Conservation (phyloP, 2,329 filamentous ascomycete species). For the Fusarium decemcellulare region DNA sequence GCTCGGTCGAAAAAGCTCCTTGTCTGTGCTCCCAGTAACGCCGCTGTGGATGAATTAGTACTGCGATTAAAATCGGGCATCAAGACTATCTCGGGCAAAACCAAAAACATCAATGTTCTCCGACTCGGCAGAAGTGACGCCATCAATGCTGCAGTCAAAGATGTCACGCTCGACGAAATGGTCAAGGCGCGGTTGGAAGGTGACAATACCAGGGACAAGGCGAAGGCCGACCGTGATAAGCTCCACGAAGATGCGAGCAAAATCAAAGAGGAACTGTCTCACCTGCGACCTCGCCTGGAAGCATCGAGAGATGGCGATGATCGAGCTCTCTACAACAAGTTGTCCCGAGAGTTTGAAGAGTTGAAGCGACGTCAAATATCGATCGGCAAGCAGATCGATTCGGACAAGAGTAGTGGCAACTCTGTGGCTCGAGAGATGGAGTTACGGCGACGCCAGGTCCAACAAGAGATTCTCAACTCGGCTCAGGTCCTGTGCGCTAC, state of each 20-base stretch:
- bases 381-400: slow-evolving; percentile 88
- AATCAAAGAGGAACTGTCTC: slow-evolving; percentile 81
- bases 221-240: slow-evolving; percentile 69
- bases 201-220: slow-evolving; percentile 70
- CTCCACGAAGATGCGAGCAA: slow-evolving; percentile 75
- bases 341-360: slow-evolving; percentile 84
- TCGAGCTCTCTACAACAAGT: slow-evolving; percentile 61
- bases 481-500: slow-evolving; percentile 96
- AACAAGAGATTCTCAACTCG: slow-evolving; percentile 91
- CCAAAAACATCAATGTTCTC: slow-evolving; percentile 86
- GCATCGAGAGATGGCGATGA: slow-evolving; percentile 72
- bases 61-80: slow-evolving; percentile 92
- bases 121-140: slow-evolving; percentile 92
- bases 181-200: slow-evolving; percentile 81
- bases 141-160: slow-evolving; percentile 89
- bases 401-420: slow-evolving; percentile 87
- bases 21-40: slow-evolving; percentile 98
- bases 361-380: slow-evolving; percentile 80
- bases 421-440: slow-evolving; percentile 87
- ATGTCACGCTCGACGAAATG: slow-evolving; percentile 94
- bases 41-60: slow-evolving; percentile 95
- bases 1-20: slow-evolving; percentile 82
- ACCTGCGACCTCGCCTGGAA: slow-evolving; percentile 80
- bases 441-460: slow-evolving; percentile 84
- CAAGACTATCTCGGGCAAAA: slow-evolving; percentile 80